Evolutionary conservation across 2,329 filamentous ascomycete genomes (phyloP), one percentile per base, ranked within the genome.

Genomic region (Elsinoe batatas): DNA sequence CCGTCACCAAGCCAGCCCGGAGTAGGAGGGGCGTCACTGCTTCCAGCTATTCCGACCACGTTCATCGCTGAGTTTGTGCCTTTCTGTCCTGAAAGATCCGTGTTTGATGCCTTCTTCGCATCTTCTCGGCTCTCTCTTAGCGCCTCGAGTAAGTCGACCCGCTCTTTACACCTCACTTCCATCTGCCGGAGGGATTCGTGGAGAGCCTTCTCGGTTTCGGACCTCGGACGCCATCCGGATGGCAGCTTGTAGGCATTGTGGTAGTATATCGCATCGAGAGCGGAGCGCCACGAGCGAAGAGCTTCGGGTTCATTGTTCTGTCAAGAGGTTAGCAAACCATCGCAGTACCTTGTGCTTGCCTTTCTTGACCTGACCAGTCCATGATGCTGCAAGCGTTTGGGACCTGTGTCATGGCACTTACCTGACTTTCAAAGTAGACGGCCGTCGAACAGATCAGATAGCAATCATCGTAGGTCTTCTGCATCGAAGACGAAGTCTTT

Each of bases 391-490:
- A 30, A 8, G 26, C 7, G 26, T 5, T 8, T 5, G 26, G 5
- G 5, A 30, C 2, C 26, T 8, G 26, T 7, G 26, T 30, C 7
- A 30, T 30, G 4, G 26, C 26, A 64, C 71, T 61, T 73, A 94
- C 90, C 81, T 94, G 86, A 68, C 85, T 83, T 74, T 98, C 93
- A 70, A 95, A 96, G 73, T 95, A 96, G 54, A 95, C 88, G 37
- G 91, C 91, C 1, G 91, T 97, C 12, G 91, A 96, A 72, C 91
- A 96, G 67, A 86, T 90, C 64, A 96, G 74, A 73, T 95, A 96
- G 71, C 87, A 91, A 71, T 97, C 90, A 74, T 97, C 91, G 74
- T 97, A 97, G 56, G 90, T 95, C 79, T 95, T 96, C 74, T 97
- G 91, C 70, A 96, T 82, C 60, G 83, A 83, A 71, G 86, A 83